Evolutionary conservation across 352 stramenopile genomes (phyloP).

Genomic region (Phytophthora parvispora): DNA sequence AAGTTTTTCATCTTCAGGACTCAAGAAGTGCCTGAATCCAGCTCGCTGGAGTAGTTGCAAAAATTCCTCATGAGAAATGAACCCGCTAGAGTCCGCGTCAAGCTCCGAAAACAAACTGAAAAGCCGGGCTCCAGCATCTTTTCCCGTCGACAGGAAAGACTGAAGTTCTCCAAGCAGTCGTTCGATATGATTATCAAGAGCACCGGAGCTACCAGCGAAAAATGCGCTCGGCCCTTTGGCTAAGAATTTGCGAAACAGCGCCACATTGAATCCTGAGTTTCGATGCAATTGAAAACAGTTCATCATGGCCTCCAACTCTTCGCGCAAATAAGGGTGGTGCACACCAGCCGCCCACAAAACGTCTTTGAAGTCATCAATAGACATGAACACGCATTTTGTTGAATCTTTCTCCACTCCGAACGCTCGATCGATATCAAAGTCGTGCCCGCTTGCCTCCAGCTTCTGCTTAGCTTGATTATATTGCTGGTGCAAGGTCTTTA

Average conservation of each 20-base stretch:
- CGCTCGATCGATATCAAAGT: slow-evolving; percentile 57
- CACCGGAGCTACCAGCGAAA: slow-evolving; percentile 46
- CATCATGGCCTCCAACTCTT: slow-evolving; percentile 73
- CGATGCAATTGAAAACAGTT: slow-evolving; percentile 57
- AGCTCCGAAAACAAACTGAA: slow-evolving; percentile 64
- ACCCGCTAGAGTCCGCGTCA: slow-evolving; percentile 62
- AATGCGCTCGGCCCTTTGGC: slow-evolving; percentile 57
- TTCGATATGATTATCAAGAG: slow-evolving; percentile 66
- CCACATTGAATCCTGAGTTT: slow-evolving; percentile 58
- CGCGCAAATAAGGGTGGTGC: slow-evolving; percentile 72
- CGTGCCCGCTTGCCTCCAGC: slow-evolving; percentile 29
- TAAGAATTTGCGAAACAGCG: slow-evolving; percentile 67
- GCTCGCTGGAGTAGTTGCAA: slow-evolving; percentile 70
- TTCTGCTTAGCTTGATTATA: slow-evolving; percentile 41
- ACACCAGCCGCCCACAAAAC: slow-evolving; percentile 72
- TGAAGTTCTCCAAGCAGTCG: slow-evolving; percentile 68
- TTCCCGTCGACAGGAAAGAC: slow-evolving; percentile 64
- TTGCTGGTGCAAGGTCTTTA: slow-evolving; percentile 58
- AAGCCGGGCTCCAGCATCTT: slow-evolving; percentile 57
- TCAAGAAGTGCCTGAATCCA: slow-evolving; percentile 68
- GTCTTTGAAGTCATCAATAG: slow-evolving; percentile 75
- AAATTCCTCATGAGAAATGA: slow-evolving; percentile 74
- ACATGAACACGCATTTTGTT: slow-evolving; percentile 49
- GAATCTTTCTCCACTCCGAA: slow-evolving; percentile 57
- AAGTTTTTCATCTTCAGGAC: slow-evolving; percentile 67